Evolutionary conservation across 192 early-diverging fungal species (phyloP), one percentile per base, ranked within the genome.

Genomic region (Coemansia sp.): DNA sequence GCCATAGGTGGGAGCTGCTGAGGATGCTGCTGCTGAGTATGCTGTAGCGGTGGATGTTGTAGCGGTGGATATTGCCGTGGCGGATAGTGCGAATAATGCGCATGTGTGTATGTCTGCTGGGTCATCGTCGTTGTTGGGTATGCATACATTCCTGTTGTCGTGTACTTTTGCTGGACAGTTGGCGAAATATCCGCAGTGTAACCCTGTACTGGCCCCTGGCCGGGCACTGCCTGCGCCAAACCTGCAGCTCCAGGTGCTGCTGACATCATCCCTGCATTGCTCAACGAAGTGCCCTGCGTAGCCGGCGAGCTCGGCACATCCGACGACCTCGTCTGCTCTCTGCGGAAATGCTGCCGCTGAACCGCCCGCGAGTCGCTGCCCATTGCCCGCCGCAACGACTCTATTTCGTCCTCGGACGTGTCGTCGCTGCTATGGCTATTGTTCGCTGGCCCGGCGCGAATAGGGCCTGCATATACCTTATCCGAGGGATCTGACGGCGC

Each of bases 391-490:
- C 73, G 69, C 32, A 79, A 57, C 67, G 72, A 70, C 54, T 79
- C 76, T 27, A 79, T 79, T 43, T 79, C 76, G 57, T 79, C 76
- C 57, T 79, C 76, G 1, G 76, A 79, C 25, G 71, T 69, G 10
- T 70, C 71, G 48, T 62, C 62, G 47, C 57, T 63, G 60, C 41
- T 57, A 58, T 60, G 23, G 49, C 56, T n/a, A 66, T 45, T 60
- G 67, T 50, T 65, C 11, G 58, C 52, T 27, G 58, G 51, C 11
- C 64, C 56, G 25, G 64, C 59, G 38, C 60, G 59, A 2, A 56
- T 38, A 14, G 70, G 70, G 0, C 70, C 70, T 0, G 60, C 70
- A 24, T 66, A 38, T 24, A 56, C 55, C 11, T 70, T 60, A 22
- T 77, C 75, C 2, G 75, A 68, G 15, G 27, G 60, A 45, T 77